Base-by-base conservation (phyloP, 1,284 basidiomycete species). In the Malassezia yamatoensis region DNA sequence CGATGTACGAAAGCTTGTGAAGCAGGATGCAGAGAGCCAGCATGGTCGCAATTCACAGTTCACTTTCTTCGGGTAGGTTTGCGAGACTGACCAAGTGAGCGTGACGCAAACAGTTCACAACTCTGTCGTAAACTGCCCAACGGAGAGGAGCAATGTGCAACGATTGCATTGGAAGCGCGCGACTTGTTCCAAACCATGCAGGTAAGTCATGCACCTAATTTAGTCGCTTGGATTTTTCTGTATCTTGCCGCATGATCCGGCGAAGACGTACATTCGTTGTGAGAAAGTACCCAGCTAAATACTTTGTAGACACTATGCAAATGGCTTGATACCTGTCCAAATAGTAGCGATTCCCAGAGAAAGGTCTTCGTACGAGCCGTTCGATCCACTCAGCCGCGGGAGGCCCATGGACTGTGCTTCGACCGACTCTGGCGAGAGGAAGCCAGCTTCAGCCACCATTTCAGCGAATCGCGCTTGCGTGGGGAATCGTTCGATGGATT, bases 401-500 rank as follows among this genome's bases (percentile, higher is more conserved):
- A 72, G 61, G 41, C 70, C 70, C 39, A 68, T 65, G 34, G 58
- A 59, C 18, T 54, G 50, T 10, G 70, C 68, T 15, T 59, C 64
- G n/a, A 64, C 64, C 15, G 59, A 63, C 37, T 68, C 70, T 1
- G 72, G 65, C 20, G 71, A 58, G 18, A 68, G 68, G 64, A 78
- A 78, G 15, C 77, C 77, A 0, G 77, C 77, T 8, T 75, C 62
- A 29, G 62, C 60, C 59, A 78, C 76, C 90, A 98, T 88, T 69
- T 83, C 78, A 12, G 90, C 86, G 77, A 98, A 98, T 50, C 89
- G 84, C 21, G 83, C 79, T 76, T 96, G 93, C 18, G 83, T 80
- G 34, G 93, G 93, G 80, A 98, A 98, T 64, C 83, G 83, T 54
- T 90, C 87, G 69, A 98, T 98, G 36, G 90, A 96, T 77, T 98